These are phyloP conservation scores for Penicillium pancosmium DNA, from an alignment of 495 filamentous ascomycete species.

Conservation along the genomic window DNA sequence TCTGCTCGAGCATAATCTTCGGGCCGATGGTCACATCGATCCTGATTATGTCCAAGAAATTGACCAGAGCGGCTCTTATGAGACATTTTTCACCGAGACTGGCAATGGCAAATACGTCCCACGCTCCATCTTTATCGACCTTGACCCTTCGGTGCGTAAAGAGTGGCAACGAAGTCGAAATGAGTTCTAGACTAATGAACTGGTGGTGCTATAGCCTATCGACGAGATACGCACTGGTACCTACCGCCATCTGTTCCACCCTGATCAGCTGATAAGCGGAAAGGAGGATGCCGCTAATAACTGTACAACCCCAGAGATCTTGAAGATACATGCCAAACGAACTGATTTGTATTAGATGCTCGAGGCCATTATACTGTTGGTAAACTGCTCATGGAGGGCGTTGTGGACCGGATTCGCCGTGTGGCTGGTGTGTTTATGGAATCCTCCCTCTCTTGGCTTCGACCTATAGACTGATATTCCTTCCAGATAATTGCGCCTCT, in stretches of 20 bases:
- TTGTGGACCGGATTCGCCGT: conserved; percentile 82
- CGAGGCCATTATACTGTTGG: conserved; percentile 92
- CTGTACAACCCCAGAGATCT: conserved; percentile 47
- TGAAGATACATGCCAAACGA: background rate
- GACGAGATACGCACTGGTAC: conserved; percentile 85
- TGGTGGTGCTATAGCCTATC: conserved; percentile 57
- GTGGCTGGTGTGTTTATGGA: conserved; percentile 64
- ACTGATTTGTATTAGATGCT: conserved; percentile 63
- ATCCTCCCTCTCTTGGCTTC: background rate
- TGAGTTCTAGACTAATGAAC: conserved; percentile 13
- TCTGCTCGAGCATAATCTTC: conserved; percentile 87
- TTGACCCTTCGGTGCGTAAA: conserved; percentile 58
- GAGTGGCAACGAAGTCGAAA: background rate
- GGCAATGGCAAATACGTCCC: conserved; percentile 87
- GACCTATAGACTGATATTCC: conserved; percentile 19
- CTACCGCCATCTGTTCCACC: conserved; percentile 88
- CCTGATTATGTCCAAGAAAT: conserved; percentile 60
- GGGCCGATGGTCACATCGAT: conserved; percentile 70
- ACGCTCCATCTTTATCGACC: conserved; percentile 60
- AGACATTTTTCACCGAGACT: conserved; percentile 92
- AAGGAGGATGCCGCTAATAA: conserved; percentile 97
- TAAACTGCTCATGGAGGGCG: conserved; percentile 84
- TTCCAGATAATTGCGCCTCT: conserved; percentile 81
- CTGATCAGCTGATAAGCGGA: conserved; percentile 82
- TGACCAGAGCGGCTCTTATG: conserved; percentile 70